Percentiles rank a stretch among this genome's conserved stretches.
Evolutionary conservation across 352 stramenopile species (phyloP).

Genomic region (Phytophthora fragariae): DNA sequence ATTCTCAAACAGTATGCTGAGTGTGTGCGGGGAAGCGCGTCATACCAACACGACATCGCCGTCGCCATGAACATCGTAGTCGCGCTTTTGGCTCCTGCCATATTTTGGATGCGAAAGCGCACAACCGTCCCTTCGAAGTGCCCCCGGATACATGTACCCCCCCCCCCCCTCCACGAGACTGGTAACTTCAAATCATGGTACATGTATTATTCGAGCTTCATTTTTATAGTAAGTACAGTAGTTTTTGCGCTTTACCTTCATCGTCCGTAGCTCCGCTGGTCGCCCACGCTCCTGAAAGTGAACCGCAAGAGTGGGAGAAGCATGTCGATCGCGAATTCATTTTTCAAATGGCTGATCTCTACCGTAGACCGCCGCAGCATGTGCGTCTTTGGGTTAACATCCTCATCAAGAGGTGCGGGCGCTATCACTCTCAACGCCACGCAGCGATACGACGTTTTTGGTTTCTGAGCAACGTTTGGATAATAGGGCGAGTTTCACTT

Average conservation of each 20-base stretch:
- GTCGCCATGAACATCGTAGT: too few species aligned
- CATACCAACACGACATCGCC: conserved; percentile 16
- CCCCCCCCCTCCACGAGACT: too few species aligned
- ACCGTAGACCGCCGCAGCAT: conserved; percentile 7
- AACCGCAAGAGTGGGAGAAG: neutral
- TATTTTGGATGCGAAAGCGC: too few species aligned
- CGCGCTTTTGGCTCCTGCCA: too few species aligned
- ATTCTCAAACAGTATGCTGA: conserved; percentile 26
- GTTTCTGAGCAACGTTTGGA: too few species aligned
- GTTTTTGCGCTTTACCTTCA: too few species aligned
- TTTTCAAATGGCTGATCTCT: conserved; percentile 43
- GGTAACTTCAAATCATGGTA: too few species aligned
- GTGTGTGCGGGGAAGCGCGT: conserved; percentile 14
- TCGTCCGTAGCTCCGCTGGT: conserved; percentile 23
- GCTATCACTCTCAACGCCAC: conserved; percentile 12
- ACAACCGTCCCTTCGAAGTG: too few species aligned
- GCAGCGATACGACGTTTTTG: neutral
- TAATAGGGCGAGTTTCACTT: neutral
- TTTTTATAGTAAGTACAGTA: too few species aligned
- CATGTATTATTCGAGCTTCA: too few species aligned
- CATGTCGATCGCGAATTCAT: conserved; percentile 36
- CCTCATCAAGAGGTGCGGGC: conserved; percentile 36
- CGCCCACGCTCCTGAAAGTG: conserved; percentile 19
- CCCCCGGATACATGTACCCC: too few species aligned
- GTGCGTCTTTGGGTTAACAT: conserved; percentile 32